A percentile compares a stretch with the other conserved stretches of the same genome.
Evolutionary conservation across 2,329 filamentous ascomycete genomes (phyloP).

Genomic region (Cladosporium sphaerospermum): DNA sequence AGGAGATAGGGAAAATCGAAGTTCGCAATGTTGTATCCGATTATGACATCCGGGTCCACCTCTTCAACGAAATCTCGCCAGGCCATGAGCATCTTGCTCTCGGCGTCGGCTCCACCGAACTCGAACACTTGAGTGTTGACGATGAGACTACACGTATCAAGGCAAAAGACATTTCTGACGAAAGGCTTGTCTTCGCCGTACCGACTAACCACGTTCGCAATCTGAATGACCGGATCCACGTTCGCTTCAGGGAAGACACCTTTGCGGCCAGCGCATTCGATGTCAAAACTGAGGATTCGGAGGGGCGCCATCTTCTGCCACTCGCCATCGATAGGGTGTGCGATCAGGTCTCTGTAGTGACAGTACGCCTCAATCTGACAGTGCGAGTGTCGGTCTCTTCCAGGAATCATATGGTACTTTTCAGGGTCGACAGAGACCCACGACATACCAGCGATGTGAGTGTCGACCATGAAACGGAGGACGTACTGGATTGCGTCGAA

Average conservation of each 20-base stretch:
- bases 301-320: constrained; percentile 98
- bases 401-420: constrained; percentile 64
- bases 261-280: constrained; percentile 95
- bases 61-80: constrained; percentile 88
- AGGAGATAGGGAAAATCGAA: constrained; percentile 97
- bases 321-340: constrained; percentile 83
- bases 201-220: constrained; percentile 88
- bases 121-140: constrained; percentile 90
- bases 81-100: constrained; percentile 82
- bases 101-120: constrained; percentile 53
- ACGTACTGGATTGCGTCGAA: constrained; percentile 97
- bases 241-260: constrained; percentile 94
- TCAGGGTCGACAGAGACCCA: constrained; percentile 83
- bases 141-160: constrained; percentile 86
- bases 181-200: constrained; percentile 97
- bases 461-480: constrained; percentile 96
- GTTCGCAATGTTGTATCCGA: constrained; percentile 97
- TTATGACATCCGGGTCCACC: constrained; percentile 94
- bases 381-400: constrained; percentile 70
- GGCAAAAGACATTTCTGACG: constrained; percentile 89
- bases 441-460: constrained; percentile 89
- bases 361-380: constrained; percentile 93
- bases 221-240: constrained; percentile 92
- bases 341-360: constrained; percentile 74
- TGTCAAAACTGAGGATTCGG: constrained; percentile 91